Evolutionary conservation across 306 rosid species (phyloP), one percentile per base, ranked within the genome.

Genomic region (Echinosophora koreensis): DNA sequence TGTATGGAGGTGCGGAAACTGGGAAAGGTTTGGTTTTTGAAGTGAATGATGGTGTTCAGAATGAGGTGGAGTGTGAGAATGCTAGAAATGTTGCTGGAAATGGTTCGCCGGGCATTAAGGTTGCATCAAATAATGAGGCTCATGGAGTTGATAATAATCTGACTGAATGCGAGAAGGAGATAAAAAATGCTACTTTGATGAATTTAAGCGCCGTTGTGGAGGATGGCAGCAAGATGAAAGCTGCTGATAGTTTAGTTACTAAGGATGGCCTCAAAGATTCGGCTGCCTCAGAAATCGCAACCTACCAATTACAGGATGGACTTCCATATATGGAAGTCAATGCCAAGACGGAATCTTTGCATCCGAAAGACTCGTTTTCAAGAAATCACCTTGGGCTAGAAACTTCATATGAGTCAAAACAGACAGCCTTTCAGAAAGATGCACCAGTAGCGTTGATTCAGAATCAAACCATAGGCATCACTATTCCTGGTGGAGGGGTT

Each of bases 391-490:
- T 50, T 42, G 73, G 34, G 59, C 37, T 13, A 67, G 71, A 66
- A 52, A 15, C 77, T 16, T 41, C 73, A 1, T 35, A 67, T 47
- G 83, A 60, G 63, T 8, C 58, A 42, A 70, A 86, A 71, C 79
- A 70, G 66, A 73, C 58, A 68, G 62, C 56, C 16, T 51, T 60
- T 47, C 76, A 57, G 35, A 71, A 59, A 11, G 73, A 67, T 77
- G 76, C 57, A 74, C 85, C 57, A 55, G 71, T 32, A 16, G 77
- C 82, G 62, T 81, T 59, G 16, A 35, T 34, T 66, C 83, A 68
- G 68, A 79, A 79, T 73, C 78, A 34, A 14, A 68, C 69, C 69
- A 52, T 65, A 3, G 59, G 11, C 8, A 28, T 55, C 65, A 10
- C 34, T 69, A 32, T 64, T 69, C 4, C 71, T 27, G 77, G 61